phyloP scores from a whole-genome alignment of 169 alveolate genomes.

The Eimeria brunetti region DNA sequence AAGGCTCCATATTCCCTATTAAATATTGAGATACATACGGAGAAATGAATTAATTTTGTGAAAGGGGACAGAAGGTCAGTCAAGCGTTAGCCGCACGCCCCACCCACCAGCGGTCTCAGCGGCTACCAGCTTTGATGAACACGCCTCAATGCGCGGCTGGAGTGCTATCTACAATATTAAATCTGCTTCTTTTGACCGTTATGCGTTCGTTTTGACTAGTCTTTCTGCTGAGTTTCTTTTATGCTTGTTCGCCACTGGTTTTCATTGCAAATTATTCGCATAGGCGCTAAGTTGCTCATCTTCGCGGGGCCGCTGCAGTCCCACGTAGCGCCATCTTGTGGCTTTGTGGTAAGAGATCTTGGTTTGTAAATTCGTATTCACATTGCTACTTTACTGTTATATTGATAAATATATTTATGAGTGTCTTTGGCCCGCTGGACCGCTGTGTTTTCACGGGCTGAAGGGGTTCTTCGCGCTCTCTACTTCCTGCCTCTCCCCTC shows the following conservation, averaged over 20 bases:
- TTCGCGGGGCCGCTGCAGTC: slow-evolving; percentile 66
- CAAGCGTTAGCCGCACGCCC: slow-evolving; percentile 6
- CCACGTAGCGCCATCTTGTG: slow-evolving; percentile 26
- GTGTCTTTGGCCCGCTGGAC: slow-evolving; percentile 41
- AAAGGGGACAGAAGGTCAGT: background rate
- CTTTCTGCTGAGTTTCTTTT: background rate
- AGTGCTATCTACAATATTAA: background rate
- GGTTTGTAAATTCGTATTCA: background rate
- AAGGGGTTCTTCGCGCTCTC: background rate
- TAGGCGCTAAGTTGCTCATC: background rate
- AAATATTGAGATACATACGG: background rate
- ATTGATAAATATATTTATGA: background rate
- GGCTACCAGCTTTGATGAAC: slow-evolving; percentile 16
- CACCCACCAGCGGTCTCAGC: slow-evolving; percentile 65
- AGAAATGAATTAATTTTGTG: background rate
- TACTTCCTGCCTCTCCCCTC: slow-evolving; percentile 38
- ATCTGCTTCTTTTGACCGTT: background rate
- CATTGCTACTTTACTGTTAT: slow-evolving; percentile 1
- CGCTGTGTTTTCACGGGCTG: slow-evolving; percentile 20
- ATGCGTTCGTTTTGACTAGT: background rate
- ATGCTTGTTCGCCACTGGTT: background rate
- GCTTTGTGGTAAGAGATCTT: slow-evolving; percentile 32
- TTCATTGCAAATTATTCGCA: slow-evolving; percentile 2
- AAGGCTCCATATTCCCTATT: background rate
- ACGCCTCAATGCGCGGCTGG: slow-evolving; percentile 27